A percentile compares a stretch with the other conserved stretches of the same genome.
Conservation (phyloP, 192 early-diverging fungal genomes). For the Dissophora ornata region DNA sequence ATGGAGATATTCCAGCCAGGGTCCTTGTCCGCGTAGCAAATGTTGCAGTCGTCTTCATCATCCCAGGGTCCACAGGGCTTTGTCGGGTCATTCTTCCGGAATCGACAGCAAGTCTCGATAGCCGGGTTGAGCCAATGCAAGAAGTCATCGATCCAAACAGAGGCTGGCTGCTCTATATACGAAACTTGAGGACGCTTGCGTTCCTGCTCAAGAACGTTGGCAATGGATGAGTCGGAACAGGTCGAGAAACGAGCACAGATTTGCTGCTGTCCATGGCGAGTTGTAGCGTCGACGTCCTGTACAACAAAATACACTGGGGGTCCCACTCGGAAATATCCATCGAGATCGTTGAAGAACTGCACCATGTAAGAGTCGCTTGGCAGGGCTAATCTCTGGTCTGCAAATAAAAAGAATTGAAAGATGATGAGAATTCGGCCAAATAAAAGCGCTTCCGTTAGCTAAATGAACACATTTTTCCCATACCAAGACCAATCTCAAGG, state of each 20-base stretch:
- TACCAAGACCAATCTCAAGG: constrained; percentile 66
- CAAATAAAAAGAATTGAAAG: not conserved
- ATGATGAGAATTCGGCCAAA: no score
- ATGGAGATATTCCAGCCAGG: constrained; percentile 69
- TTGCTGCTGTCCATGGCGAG: constrained; percentile 58
- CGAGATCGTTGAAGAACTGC: constrained; percentile 70
- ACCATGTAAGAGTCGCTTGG: constrained; percentile 74
- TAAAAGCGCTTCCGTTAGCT: no score
- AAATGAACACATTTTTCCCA: no score
- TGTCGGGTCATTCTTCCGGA: constrained; percentile 52
- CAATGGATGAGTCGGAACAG: constrained; percentile 61
- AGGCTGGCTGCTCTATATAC: constrained; percentile 69
- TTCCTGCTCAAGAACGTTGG: constrained; percentile 73
- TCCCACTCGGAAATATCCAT: constrained; percentile 68
- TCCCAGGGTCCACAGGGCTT: constrained; percentile 65
- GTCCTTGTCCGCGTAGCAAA: constrained; percentile 58
- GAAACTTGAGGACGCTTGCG: constrained; percentile 69
- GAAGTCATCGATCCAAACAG: constrained; percentile 74
- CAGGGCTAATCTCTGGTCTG: constrained; percentile 70
- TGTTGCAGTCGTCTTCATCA: constrained; percentile 58
- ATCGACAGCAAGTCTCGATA: constrained; percentile 65
- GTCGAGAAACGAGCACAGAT: constrained; percentile 70
- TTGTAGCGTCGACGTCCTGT: constrained; percentile 60
- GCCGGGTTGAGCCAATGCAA: constrained; percentile 72
- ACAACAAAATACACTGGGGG: constrained; percentile 77